Conservation (phyloP, 176 grass and related monocot genomes). For the Carex cristatella region DNA sequence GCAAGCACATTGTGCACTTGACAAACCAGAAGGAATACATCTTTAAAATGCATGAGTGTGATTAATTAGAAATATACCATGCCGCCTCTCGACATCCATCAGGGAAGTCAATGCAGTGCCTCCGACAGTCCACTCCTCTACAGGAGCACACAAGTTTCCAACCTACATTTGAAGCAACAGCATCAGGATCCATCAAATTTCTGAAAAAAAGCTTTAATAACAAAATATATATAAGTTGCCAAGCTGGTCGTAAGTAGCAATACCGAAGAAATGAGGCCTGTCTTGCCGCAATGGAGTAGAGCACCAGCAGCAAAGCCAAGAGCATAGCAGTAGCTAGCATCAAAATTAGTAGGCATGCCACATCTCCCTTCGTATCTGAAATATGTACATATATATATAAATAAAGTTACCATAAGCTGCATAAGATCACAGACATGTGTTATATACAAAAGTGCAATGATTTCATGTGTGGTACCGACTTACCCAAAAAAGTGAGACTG, state of each 20-base stretch:
- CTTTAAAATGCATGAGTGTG: neutral
- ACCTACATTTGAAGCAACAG: constrained; percentile 41
- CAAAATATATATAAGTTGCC: neutral
- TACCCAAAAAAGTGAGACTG: constrained; percentile 99
- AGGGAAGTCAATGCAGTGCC: constrained; percentile 90
- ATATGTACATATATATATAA: neutral
- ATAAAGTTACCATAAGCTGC: neutral
- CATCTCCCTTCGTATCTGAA: constrained; percentile 96
- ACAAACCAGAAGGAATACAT: neutral
- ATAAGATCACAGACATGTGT: neutral
- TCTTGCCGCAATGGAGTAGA: constrained; percentile 73
- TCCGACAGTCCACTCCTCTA: constrained; percentile 93
- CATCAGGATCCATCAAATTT: neutral
- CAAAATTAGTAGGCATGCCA: constrained; percentile 92
- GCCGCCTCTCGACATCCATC: constrained; percentile 99
- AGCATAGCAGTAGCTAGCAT: constrained; percentile 87
- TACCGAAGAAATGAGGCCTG: constrained; percentile 95
- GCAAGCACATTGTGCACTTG: neutral
- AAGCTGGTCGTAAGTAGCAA: constrained; percentile 6
- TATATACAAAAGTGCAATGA: neutral
- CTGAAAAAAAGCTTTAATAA: neutral
- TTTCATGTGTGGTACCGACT: neutral
- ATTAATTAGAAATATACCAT: constrained; percentile 52
- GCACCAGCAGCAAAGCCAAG: constrained; percentile 81
- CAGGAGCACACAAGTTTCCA: constrained; percentile 75